phyloP scores from a whole-genome alignment of 345 rosid genomes.

The Corchorus olitorius region DNA sequence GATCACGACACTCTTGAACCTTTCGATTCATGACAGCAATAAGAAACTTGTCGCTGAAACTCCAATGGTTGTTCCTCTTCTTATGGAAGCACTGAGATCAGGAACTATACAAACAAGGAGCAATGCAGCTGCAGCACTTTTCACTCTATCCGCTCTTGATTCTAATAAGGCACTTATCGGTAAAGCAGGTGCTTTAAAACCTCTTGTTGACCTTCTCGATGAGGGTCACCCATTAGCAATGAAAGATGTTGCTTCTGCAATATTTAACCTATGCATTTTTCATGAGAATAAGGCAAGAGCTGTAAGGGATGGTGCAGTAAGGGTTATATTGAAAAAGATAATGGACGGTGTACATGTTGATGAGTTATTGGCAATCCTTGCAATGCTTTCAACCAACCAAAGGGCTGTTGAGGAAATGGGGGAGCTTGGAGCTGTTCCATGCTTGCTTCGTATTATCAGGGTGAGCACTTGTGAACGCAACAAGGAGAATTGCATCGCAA shows the following conservation, averaged over 20 bases:
- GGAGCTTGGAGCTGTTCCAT: conserved; percentile 70
- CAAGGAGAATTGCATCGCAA: conserved; percentile 87
- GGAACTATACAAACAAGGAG: conserved; percentile 75
- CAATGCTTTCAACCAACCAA: conserved; percentile 78
- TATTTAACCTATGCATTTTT: conserved; percentile 71
- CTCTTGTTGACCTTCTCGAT: conserved; percentile 71
- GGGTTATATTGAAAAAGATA: conserved; percentile 68
- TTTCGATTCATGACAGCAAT: conserved; percentile 90
- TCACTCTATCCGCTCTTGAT: conserved; percentile 87
- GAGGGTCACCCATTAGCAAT: conserved; percentile 78
- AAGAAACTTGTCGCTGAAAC: conserved; percentile 88
- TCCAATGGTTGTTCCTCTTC: conserved; percentile 70
- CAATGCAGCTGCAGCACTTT: conserved; percentile 92
- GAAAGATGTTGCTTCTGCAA: conserved; percentile 94
- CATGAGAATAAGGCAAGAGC: conserved; percentile 89
- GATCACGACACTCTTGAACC: conserved; percentile 81
- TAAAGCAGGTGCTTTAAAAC: conserved; percentile 70
- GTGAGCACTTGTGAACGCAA: conserved; percentile 76
- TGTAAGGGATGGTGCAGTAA: conserved; percentile 78
- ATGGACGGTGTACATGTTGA: conserved; percentile 64
- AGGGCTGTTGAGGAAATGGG: conserved; percentile 75
- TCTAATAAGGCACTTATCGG: conserved; percentile 82
- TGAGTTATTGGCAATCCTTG: conserved; percentile 83
- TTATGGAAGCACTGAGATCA: conserved; percentile 66
- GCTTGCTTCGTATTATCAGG: conserved; percentile 65